Evolutionary conservation across 31 red algal genomes (phyloP), one percentile per base, ranked within the genome.

Genomic region (Asparagopsis taxiformis): DNA sequence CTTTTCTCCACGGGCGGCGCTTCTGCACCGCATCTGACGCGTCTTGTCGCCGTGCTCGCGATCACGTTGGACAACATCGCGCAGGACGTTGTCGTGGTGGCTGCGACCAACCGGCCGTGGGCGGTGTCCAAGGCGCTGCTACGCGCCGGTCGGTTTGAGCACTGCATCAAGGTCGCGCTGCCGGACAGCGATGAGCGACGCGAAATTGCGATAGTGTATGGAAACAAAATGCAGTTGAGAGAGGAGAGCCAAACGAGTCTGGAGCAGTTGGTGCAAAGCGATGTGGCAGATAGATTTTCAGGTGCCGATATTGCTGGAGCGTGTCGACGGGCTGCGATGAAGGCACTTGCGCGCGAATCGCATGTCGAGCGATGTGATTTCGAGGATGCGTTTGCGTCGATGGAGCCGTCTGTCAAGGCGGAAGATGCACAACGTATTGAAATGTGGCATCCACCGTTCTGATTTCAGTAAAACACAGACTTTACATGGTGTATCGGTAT

Each of bases 81-180:
- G 1, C 15, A 30, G 15, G 39, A 61, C 0, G 79, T 96, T 10
- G 56, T 55, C 41, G 71, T 91, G 1, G 50, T 96, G 6, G 77
- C 74, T 25, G 93, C 93, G 16, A 96, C 93, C 22, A 96, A 96
- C 65, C 50, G 72, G 6, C 93, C 93, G n/a, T 96, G 93, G 93
- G 53, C 54, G 33, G 54, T 96, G 0, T 55, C 72, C 4, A 46
- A 44, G 44, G 31, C 69, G 20, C 65, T 96, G 15, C 32, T 90
- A 24, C 81, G 84, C 34, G 51, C 75, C 24, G 90, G 90, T 3
- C 51, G 90, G 19, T 69, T 93, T 56, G 79, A 76, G 38, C 44
- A 38, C 24, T 73, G 77, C 22, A 63, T 93, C 16, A 62, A 80
- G 22, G 68, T 93, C 19, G 26, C 28, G 13, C 29, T 93, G 2